Conservation (phyloP, 306 rosid species). For the Clitoria ternatea region DNA sequence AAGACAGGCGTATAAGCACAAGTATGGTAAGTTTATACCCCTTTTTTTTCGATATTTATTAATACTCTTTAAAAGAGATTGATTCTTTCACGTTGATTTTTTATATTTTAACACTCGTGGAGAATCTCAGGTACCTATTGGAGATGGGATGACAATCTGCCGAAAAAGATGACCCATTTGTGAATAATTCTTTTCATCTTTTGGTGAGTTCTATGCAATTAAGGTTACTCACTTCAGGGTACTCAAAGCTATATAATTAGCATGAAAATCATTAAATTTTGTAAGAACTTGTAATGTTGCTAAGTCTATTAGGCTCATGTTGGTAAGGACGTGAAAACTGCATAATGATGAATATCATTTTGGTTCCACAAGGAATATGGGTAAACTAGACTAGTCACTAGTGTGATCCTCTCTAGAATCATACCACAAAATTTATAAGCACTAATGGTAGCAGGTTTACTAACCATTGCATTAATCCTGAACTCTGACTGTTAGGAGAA, state of each 20-base stretch:
- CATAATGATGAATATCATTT: conserved; percentile 3
- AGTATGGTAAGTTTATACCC: conserved; percentile 62
- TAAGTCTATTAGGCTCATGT: not conserved
- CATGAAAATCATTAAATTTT: not conserved
- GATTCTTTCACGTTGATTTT: not conserved
- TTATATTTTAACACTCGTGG: conserved; percentile 20
- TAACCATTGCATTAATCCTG: not conserved
- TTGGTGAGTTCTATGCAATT: not conserved
- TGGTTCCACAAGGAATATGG: not conserved
- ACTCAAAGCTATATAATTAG: not conserved
- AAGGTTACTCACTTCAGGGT: not conserved
- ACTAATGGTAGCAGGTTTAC: not conserved
- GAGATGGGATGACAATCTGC: conserved; percentile 96
- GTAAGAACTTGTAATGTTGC: conserved; percentile 4
- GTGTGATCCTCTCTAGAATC: not conserved
- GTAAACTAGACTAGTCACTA: conserved; percentile 18
- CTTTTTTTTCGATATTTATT: not conserved
- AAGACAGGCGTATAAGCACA: conserved; percentile 73
- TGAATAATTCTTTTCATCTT: not conserved
- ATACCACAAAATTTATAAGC: not conserved
- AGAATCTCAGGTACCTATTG: conserved; percentile 72
- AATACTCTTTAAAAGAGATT: not conserved
- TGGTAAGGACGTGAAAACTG: conserved; percentile 9
- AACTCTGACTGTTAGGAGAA: not conserved
- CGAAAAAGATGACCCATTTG: conserved; percentile 48